A percentile compares a stretch with the other conserved stretches of the same genome.
Evolutionary conservation across 139 green algal genomes (phyloP).

Genomic region (Chlamydomonas sp.): DNA sequence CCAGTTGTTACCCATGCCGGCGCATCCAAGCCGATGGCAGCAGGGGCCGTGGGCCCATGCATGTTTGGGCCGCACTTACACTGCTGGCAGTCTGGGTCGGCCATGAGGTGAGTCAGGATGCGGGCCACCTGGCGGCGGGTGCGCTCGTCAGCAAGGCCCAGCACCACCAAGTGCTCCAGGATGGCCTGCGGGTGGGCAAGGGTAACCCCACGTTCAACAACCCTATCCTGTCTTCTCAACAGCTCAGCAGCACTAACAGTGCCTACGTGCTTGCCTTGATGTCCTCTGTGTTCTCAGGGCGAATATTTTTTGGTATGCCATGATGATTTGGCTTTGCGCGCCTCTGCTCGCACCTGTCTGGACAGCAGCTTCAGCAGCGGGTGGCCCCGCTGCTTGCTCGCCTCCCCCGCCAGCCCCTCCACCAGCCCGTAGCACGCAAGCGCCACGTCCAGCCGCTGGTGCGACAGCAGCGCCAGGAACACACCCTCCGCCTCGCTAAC

Average conservation of each 20-base stretch:
- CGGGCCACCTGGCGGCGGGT: slow-evolving; percentile 34
- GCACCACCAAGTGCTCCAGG: slow-evolving; percentile 32
- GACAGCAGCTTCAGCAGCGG: slow-evolving; percentile 10
- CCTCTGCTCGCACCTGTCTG: neutral
- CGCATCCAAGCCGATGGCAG: no score
- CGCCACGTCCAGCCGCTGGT: slow-evolving; percentile 16
- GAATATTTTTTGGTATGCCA: no score
- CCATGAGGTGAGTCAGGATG: slow-evolving; percentile 36
- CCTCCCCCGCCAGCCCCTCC: slow-evolving; percentile 33
- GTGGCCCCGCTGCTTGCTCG: neutral
- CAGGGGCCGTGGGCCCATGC: no score
- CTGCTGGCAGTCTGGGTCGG: neutral
- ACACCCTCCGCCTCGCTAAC: slow-evolving; percentile 24
- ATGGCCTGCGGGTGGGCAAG: slow-evolving; percentile 9
- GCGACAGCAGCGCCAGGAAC: slow-evolving; percentile 40
- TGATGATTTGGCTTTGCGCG: no score
- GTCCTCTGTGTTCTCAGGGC: no score
- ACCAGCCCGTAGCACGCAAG: slow-evolving; percentile 43
- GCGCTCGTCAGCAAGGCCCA: slow-evolving; percentile 35
- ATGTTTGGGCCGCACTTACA: neutral
- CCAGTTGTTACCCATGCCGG: no score
- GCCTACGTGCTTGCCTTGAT: no score
- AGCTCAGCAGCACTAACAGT: no score
- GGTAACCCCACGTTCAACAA: neutral
- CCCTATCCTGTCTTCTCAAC: no score